Evolutionary conservation across 1,284 basidiomycete genomes (phyloP), one percentile per base, ranked within the genome.

Genomic region (Chalciporus sp.): DNA sequence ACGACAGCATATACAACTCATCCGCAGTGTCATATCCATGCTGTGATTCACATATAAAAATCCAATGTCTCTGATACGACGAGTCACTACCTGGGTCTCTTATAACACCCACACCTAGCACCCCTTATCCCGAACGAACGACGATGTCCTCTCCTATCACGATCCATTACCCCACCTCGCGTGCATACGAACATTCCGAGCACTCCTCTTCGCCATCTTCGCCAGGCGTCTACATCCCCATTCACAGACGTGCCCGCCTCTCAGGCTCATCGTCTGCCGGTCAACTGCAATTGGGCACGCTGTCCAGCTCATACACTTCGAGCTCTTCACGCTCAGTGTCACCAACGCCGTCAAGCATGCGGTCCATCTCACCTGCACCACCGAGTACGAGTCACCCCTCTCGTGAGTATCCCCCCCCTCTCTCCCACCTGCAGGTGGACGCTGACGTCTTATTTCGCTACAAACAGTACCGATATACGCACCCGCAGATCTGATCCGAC

Each of bases 401-500:
- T 35, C 43, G 68, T 69, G 53, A 47, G 63, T 65, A 6, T 14
- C 4, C 35, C 19, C 7, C 6, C 16, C 11, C 5, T 26, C 3
- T 10, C 4, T 20, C 40, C 35, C 16, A 37, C 2, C 5, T 2
- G 10, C 23, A 23, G 6, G 9, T n/a, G n/a, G 4, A 4, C 12
- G 31, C 51, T 47, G 19, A 50, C 45, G 17, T 23, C 27, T 23
- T 17, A 7, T n/a, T 5, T 19, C 31, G 4, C 17, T n/a, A 5
- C 10, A 35, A 10, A 20, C 20, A 54, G 49, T 45, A 6, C 45
- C 62, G 7, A 46, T 71, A 17, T 72, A 72, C 51, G 58, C 61
- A 3, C 66, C 58, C 27, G 50, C 56, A 2, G 56, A 72, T n/a
- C 58, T 69, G 10, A 12, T 72, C 31, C 12, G 47, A 0, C 57